phyloP scores from a whole-genome alignment of 1,284 basidiomycete species.

The Xanthoconium separans region DNA sequence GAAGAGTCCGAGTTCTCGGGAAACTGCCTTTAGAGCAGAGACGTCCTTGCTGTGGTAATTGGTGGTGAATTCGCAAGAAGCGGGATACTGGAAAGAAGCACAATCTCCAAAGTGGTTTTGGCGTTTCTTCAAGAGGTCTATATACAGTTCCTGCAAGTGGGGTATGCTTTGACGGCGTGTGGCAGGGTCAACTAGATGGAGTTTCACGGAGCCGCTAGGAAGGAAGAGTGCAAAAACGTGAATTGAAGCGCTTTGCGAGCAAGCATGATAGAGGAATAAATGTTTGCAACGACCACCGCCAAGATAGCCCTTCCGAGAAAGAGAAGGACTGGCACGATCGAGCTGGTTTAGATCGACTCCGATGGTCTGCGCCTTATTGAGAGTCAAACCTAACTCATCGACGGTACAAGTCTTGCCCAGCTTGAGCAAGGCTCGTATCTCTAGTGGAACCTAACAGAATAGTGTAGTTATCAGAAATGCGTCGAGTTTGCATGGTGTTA shows the following conservation, averaged over 20 bases:
- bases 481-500: not conserved
- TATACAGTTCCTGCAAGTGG: conserved; percentile 76
- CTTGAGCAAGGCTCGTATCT: conserved; percentile 80
- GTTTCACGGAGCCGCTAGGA: conserved; percentile 67
- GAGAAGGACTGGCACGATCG: conserved; percentile 57
- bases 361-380: conserved; percentile 81
- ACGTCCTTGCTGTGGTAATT: conserved; percentile 80
- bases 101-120: conserved; percentile 40
- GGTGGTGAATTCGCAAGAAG: conserved; percentile 68
- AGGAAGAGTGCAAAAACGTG: conserved; percentile 93
- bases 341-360: conserved; percentile 90
- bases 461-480: conserved; percentile 7
- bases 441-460: conserved; percentile 71
- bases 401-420: conserved; percentile 84
- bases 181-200: conserved; percentile 92
- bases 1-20: conserved; percentile 78
- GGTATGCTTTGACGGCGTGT: conserved; percentile 81
- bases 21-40: conserved; percentile 84
- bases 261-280: conserved; percentile 91
- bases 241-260: conserved; percentile 67
- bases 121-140: conserved; percentile 50
- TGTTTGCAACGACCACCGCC: conserved; percentile 76
- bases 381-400: conserved; percentile 65
- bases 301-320: conserved; percentile 74
- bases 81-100: conserved; percentile 66